These are phyloP conservation scores for Fonsecaea monophora DNA, from an alignment of 2,329 filamentous ascomycete genomes.

Conservation along the genomic window DNA sequence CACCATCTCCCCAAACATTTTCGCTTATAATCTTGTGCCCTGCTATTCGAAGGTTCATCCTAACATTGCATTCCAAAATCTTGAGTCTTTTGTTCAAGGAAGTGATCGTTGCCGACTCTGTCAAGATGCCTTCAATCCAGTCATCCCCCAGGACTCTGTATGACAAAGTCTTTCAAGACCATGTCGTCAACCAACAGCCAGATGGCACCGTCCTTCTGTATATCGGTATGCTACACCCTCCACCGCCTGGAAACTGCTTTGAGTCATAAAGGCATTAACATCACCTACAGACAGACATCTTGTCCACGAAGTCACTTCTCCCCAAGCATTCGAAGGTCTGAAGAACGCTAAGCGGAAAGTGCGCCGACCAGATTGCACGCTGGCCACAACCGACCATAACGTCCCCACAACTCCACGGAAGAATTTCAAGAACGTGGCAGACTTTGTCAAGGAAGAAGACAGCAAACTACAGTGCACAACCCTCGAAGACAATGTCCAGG, in stretches of 20 bases:
- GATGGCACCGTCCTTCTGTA: constrained; percentile 93
- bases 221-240: constrained; percentile 69
- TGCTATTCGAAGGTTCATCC: constrained; percentile 22
- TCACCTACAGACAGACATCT: constrained; percentile 78
- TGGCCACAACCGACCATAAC: constrained; percentile 98
- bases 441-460: constrained; percentile 94
- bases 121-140: constrained; percentile 76
- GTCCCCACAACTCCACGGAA: constrained; percentile 91
- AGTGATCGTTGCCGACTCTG: constrained; percentile 1
- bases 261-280: constrained; percentile 37
- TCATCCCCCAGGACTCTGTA: constrained; percentile 83
- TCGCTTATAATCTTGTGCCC: constrained; percentile 30
- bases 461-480: constrained; percentile 93
- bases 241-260: constrained; percentile 5
- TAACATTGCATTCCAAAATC: background rate
- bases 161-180: constrained; percentile 95
- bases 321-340: constrained; percentile 97
- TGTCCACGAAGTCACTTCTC: constrained; percentile 97
- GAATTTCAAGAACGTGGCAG: constrained; percentile 88
- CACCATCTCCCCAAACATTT: constrained; percentile 6
- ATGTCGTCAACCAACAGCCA: constrained; percentile 93
- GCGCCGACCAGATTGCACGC: constrained; percentile 92
- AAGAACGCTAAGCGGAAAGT: constrained; percentile 87
- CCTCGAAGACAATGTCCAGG: constrained; percentile 95
- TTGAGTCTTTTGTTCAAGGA: background rate